These are phyloP conservation scores for Tuber microsphaerosporum DNA, from an alignment of 495 filamentous ascomycete genomes.

Conservation along the genomic window DNA sequence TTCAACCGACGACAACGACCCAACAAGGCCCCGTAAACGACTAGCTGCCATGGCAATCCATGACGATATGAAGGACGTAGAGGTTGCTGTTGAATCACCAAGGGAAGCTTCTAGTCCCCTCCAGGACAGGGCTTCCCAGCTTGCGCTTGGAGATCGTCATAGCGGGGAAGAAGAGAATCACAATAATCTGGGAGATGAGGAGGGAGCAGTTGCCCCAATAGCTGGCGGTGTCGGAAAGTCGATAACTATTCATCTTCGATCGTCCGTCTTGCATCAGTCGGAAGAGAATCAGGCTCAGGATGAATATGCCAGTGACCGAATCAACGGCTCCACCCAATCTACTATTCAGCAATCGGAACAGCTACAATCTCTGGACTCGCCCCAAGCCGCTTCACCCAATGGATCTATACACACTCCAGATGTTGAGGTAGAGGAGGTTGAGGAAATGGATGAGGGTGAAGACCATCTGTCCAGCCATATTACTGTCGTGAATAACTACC, in stretches of 20 bases:
- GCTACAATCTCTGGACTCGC: constrained; percentile 18
- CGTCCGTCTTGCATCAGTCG: constrained; percentile 16
- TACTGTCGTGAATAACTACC: constrained; percentile 28
- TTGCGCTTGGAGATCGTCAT: constrained; percentile 21
- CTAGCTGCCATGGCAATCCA: constrained; percentile 40
- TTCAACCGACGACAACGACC: constrained; percentile 42
- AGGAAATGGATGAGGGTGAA: constrained; percentile 39
- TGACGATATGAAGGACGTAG: constrained; percentile 35
- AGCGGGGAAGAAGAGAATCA: constrained; percentile 25
- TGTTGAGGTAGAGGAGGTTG: constrained; percentile 39
- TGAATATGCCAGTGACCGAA: constrained; percentile 17
- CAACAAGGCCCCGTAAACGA: constrained; percentile 39
- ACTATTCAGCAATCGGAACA: constrained; percentile 21
- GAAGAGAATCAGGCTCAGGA: constrained; percentile 18
- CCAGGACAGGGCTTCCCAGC: constrained; percentile 21
- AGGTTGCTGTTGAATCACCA: constrained; percentile 16
- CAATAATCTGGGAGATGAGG: constrained; percentile 26
- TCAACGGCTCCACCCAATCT: constrained; percentile 16
- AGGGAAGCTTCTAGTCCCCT: constrained; percentile 6
- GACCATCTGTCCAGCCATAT: constrained; percentile 35
- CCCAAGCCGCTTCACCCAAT: constrained; percentile 29
- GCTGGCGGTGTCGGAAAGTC: constrained; percentile 26
- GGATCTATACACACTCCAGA: constrained; percentile 35
- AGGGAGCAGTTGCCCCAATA: constrained; percentile 15
- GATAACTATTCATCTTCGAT: constrained; percentile 35